A percentile compares a stretch with the other conserved stretches of the same genome.
Conservation (phyloP, 495 filamentous ascomycete species). For the Penicillium alfredii region DNA sequence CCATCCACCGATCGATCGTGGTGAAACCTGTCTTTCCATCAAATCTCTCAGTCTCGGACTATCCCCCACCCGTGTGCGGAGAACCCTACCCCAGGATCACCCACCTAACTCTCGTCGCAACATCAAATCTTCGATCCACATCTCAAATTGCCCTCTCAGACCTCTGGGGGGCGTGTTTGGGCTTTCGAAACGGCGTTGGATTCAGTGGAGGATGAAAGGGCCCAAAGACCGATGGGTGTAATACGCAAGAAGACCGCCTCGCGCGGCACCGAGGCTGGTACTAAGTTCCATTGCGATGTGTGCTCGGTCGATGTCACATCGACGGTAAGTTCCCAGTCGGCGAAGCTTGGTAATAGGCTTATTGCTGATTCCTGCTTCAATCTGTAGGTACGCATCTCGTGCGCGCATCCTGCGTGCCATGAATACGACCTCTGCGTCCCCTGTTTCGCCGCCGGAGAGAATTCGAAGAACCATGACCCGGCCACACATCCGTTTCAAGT, state of each 20-base stretch:
- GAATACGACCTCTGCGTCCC: slow-evolving; percentile 97
- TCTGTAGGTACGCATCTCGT: slow-evolving; percentile 83
- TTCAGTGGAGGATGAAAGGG: slow-evolving; percentile 39
- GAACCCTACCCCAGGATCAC: slow-evolving; percentile 22
- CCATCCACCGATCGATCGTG: too few species aligned
- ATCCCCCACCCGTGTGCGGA: slow-evolving; percentile 17
- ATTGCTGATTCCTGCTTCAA: slow-evolving; percentile 6
- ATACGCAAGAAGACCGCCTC: slow-evolving; percentile 93
- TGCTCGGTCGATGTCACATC: slow-evolving; percentile 94
- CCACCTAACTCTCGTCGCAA: slow-evolving; percentile 9
- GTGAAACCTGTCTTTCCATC: too few species aligned
- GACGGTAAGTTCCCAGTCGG: slow-evolving; percentile 62
- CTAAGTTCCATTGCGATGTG: slow-evolving; percentile 93
- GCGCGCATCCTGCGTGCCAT: slow-evolving; percentile 71
- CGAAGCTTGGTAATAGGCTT: too few species aligned
- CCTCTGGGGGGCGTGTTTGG: slow-evolving; percentile 27
- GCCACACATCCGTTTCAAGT: slow-evolving; percentile 81
- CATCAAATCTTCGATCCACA: slow-evolving; percentile 1
- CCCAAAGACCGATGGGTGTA: slow-evolving; percentile 67
- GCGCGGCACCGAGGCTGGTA: slow-evolving; percentile 82
- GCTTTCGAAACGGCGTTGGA: slow-evolving; percentile 32
- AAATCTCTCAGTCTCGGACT: too few species aligned
- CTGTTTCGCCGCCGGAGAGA: slow-evolving; percentile 78
- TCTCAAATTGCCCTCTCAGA: slow-evolving; percentile 25
- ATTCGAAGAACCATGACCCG: slow-evolving; percentile 76